phyloP scores from a whole-genome alignment of 2,329 filamentous ascomycete species.

The Aspergillus fijiensis region DNA sequence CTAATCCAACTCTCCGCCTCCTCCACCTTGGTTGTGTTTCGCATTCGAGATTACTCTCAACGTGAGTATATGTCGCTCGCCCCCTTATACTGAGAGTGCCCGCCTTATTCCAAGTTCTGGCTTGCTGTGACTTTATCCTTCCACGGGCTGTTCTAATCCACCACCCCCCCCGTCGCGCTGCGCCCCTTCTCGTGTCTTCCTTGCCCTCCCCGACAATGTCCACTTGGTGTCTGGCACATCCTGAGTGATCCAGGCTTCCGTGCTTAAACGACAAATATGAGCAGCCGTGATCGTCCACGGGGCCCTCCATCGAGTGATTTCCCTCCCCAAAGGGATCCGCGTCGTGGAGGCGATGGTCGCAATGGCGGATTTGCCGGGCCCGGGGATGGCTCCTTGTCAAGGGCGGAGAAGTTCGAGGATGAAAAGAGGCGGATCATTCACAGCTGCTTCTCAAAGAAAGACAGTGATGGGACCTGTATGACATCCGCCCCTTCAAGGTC shows the following conservation, averaged over 20 bases:
- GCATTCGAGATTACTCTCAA: background rate
- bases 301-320: slow-evolving; percentile 31
- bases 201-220: slow-evolving; percentile 31
- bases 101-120: slow-evolving; percentile 2
- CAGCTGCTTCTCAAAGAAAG: slow-evolving; percentile 89
- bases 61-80: background rate
- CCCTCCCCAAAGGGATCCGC: slow-evolving; percentile 32
- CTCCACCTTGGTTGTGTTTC: slow-evolving; percentile 1
- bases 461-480: slow-evolving; percentile 81
- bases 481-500: slow-evolving; percentile 21
- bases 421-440: slow-evolving; percentile 94
- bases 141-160: slow-evolving; percentile 1
- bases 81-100: slow-evolving; percentile 2
- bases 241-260: slow-evolving; percentile 27
- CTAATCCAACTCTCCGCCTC: slow-evolving; percentile 24
- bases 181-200: slow-evolving; percentile 16
- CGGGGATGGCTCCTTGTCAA: slow-evolving; percentile 37
- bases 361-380: slow-evolving; percentile 28
- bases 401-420: slow-evolving; percentile 89
- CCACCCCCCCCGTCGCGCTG: slow-evolving; percentile 8
- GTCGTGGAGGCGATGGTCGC: slow-evolving; percentile 35
- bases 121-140: slow-evolving; percentile 9
- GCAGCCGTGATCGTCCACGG: slow-evolving; percentile 37
- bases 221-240: slow-evolving; percentile 28
- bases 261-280: slow-evolving; percentile 33